Base-by-base conservation (phyloP, 768 basidiomycete genomes). In the Suillus subalutaceus region DNA sequence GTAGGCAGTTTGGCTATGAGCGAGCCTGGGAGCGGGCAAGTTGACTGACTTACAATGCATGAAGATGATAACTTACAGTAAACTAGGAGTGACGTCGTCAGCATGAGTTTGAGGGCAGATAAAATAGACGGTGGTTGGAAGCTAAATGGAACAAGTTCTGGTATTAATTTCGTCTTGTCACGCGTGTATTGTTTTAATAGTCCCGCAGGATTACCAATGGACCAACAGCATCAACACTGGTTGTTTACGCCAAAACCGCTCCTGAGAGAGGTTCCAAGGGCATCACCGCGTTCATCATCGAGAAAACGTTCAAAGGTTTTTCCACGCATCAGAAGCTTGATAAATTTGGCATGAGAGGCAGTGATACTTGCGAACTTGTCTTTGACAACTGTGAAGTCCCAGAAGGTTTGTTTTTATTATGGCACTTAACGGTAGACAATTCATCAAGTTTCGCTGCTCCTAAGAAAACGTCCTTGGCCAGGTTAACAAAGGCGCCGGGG, bases 311-410 rank as follows among this genome's bases (percentile, higher is more conserved):
- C 75, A 77, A 84, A 52, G 96, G 94, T 1, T 96, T 96, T 77
- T 94, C 93, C 7, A 92, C 93, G 0, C 90, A 91, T 70, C 93
- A 91, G 66, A 95, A 96, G 72, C 82, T 98, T 26, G 96, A 98
- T 77, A 98, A 98, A 76, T 89, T 97, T 73, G 96, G 96, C 1
- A 98, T 98, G 96, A 82, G 96, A 71, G 96, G 96, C 46, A 94
- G 92, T 66, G 95, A 97, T 71, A 98, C 96, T 3, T 94, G 94
- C 69, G 96, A 98, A 74, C 80, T 97, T 30, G 88, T 96, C 23
- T 97, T 98, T 66, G 93, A 97, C 69, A 85, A 94, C 70, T 96
- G 94, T 70, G 86, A 90, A 70, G 91, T 98, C 4, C 94, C 96
- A 1, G 88, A 92, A 73, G 92, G 94, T 94, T 63, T 59, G 81